Evolutionary conservation across 768 basidiomycete species (phyloP).

Genomic region (Boletus speciosus): DNA sequence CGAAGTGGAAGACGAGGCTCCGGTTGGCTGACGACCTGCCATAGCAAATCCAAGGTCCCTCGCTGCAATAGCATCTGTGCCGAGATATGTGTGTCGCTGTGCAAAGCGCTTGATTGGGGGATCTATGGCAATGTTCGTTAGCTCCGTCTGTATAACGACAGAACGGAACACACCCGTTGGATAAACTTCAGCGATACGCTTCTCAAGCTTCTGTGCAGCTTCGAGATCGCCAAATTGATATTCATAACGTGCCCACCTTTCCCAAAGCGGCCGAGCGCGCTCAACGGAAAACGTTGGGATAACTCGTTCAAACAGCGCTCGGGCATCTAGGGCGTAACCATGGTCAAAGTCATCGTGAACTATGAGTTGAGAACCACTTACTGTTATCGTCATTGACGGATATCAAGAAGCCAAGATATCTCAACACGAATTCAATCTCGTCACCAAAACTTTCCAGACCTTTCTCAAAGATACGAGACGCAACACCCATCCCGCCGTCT

Average conservation of each 20-base stretch:
- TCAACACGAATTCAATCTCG: conserved; percentile 80
- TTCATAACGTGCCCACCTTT: conserved; percentile 93
- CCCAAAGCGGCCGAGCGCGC: conserved; percentile 85
- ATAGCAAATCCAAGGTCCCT: conserved; percentile 83
- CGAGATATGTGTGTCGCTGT: conserved; percentile 67
- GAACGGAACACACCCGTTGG: conserved; percentile 59
- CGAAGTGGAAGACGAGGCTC: conserved; percentile 15
- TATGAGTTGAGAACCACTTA: conserved; percentile 38
- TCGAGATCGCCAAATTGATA: conserved; percentile 93
- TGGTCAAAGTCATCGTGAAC: conserved; percentile 1
- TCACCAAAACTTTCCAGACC: conserved; percentile 82
- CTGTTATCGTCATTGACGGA: conserved; percentile 95
- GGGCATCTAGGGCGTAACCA: conserved; percentile 62
- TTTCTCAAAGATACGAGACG: conserved; percentile 90
- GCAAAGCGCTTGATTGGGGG: conserved; percentile 90
- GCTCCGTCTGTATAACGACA: background rate
- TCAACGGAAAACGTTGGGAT: conserved; percentile 75
- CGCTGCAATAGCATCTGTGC: conserved; percentile 83
- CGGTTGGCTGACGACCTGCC: conserved; percentile 31
- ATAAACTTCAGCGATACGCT: conserved; percentile 83
- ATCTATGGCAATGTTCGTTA: conserved; percentile 44
- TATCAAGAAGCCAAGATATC: conserved; percentile 90
- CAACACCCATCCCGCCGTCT: conserved; percentile 66
- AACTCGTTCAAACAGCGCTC: conserved; percentile 91
- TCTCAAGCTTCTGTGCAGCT: conserved; percentile 84